Percentiles rank a stretch among this genome's conserved stretches.
These are phyloP conservation scores for Candida broadrunensis DNA, from an alignment of 805 yeast species.

Conservation along the genomic window DNA sequence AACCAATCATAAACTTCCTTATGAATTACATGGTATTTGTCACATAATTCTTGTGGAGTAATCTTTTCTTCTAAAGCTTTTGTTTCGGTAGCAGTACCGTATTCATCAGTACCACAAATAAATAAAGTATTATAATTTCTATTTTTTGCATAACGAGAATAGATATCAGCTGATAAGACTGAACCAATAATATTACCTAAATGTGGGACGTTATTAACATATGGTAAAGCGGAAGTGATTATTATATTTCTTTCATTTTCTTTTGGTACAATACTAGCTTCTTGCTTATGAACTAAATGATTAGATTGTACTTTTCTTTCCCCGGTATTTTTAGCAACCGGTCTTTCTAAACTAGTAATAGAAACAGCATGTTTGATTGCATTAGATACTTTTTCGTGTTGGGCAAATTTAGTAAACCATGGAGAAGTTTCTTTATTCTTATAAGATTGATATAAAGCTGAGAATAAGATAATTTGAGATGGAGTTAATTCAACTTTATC, in stretches of 20 bases:
- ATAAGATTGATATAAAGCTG: constrained; percentile 50
- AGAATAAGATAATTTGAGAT: constrained; percentile 56
- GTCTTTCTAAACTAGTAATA: constrained; percentile 42
- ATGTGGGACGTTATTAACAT: constrained; percentile 98
- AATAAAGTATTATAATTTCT: constrained; percentile 84
- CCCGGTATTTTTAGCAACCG: constrained; percentile 39
- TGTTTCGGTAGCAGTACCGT: constrained; percentile 99
- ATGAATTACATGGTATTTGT: constrained; percentile 84
- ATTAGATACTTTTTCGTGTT: constrained; percentile 34
- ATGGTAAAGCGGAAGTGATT: constrained; percentile 95
- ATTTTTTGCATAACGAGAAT: constrained; percentile 82
- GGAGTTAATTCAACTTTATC: constrained; percentile 35
- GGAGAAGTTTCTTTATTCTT: constrained; percentile 17
- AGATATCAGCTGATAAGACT: constrained; percentile 91
- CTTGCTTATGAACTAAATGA: constrained; percentile 26
- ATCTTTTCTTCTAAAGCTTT: constrained; percentile 93
- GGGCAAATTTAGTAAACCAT: constrained; percentile 45
- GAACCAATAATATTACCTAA: constrained; percentile 96
- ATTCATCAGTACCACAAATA: constrained; percentile 97
- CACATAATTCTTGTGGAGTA: constrained; percentile 85
- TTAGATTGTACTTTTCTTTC: constrained; percentile 29
- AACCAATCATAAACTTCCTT: constrained; percentile 95
- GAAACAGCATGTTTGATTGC: constrained; percentile 48
- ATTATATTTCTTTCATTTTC: constrained; percentile 74
- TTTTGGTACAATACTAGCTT: constrained; percentile 51